phyloP scores from a whole-genome alignment of 169 alveolate species.

The Amoebophrya sp. region DNA sequence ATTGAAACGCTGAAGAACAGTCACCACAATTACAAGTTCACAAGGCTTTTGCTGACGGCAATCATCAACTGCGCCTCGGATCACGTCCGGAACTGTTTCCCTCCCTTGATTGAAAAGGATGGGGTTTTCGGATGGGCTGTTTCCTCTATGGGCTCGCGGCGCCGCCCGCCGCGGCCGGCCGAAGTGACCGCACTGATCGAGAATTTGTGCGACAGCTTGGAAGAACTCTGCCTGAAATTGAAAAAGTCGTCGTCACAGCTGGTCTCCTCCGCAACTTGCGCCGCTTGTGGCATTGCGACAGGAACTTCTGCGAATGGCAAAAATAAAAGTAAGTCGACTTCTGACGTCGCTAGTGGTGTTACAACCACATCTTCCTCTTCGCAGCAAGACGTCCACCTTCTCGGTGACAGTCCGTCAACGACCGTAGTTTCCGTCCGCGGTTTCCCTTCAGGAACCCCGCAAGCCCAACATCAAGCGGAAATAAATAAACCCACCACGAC shows the following conservation, averaged over 20 bases:
- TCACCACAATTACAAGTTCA: neutral
- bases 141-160: neutral
- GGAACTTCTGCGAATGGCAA: no score
- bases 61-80: constrained; percentile 16
- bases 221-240: neutral
- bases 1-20: neutral
- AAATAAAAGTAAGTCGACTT: no score
- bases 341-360: no score
- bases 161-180: neutral
- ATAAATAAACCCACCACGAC: neutral
- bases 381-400: neutral
- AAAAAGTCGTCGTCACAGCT: neutral
- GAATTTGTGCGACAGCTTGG: neutral
- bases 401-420: neutral
- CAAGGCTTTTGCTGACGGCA: neutral
- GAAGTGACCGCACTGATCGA: neutral
- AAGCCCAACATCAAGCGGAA: no score
- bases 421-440: neutral
- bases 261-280: neutral
- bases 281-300: no score
- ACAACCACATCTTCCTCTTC: neutral
- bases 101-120: neutral
- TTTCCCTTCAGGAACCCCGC: no score
- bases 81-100: neutral
- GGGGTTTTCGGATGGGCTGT: neutral